Evolutionary conservation across 495 filamentous ascomycete species (phyloP).

Genomic region (Thermothielavioides terrestris): DNA sequence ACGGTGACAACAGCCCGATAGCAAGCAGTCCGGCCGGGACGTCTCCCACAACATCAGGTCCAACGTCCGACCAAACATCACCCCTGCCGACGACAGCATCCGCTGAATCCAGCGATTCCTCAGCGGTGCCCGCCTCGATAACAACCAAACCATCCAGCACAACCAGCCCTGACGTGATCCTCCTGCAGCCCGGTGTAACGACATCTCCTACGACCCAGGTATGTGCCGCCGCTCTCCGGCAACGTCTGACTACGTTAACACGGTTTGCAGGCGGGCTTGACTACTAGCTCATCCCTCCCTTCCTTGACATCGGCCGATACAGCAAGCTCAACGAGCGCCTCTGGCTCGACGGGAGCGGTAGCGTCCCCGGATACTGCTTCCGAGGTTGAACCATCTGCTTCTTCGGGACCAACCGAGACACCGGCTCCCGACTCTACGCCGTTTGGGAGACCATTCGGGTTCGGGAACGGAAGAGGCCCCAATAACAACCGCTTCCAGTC

Average conservation of each 20-base stretch:
- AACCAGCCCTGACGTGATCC: not conserved
- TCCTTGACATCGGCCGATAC: not conserved
- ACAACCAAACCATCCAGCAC: not conserved
- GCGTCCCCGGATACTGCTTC: not conserved
- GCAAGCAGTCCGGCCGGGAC: not conserved
- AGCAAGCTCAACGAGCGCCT: not conserved
- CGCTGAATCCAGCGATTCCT: not conserved
- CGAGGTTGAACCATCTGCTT: not conserved
- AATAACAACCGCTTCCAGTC: constrained; percentile 9
- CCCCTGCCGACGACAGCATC: not conserved
- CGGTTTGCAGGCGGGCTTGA: constrained; percentile 2
- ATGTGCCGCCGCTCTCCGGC: not conserved
- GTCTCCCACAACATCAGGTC: not conserved
- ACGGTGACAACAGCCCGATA: not conserved
- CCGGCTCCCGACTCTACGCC: not conserved
- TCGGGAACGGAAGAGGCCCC: constrained; percentile 5
- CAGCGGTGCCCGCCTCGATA: not conserved
- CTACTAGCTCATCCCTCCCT: constrained; percentile 5
- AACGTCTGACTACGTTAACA: not conserved
- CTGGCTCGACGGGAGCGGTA: not conserved
- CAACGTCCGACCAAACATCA: not conserved
- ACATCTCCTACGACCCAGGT: constrained; percentile 7
- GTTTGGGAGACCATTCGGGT: not conserved
- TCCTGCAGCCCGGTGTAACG: constrained; percentile 2
- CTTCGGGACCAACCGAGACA: not conserved